Evolutionary conservation across 495 filamentous ascomycete species (phyloP).

Genomic region (Penicillium parvum): DNA sequence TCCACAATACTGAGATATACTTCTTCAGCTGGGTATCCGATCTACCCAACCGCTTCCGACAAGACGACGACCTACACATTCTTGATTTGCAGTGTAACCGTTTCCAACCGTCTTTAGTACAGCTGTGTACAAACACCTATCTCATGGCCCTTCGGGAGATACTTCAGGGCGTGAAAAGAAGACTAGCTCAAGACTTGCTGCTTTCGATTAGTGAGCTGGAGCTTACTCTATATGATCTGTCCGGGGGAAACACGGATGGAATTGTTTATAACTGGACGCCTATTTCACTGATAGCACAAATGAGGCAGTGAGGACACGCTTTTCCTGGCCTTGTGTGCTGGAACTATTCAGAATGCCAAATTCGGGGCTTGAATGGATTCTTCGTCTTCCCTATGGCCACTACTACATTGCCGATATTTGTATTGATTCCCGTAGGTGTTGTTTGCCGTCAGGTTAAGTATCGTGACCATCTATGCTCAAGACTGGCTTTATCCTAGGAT

Average conservation of each 20-base stretch:
- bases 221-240: background rate
- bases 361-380: too few species aligned
- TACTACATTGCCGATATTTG: too few species aligned
- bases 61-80: constrained; percentile 1
- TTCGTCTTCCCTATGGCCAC: too few species aligned
- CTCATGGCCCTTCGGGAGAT: constrained; percentile 11
- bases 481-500: too few species aligned
- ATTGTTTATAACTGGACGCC: constrained; percentile 14
- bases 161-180: constrained; percentile 4
- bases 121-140: constrained; percentile 11
- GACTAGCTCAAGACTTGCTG: background rate
- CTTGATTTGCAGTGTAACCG: background rate
- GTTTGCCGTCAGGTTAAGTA: too few species aligned
- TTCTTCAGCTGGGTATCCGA: constrained; percentile 7
- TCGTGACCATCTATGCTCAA: too few species aligned
- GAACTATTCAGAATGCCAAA: too few species aligned
- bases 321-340: too few species aligned
- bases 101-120: constrained; percentile 3
- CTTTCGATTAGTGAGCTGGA: constrained; percentile 1
- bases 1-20: too few species aligned
- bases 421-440: too few species aligned
- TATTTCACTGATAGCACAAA: constrained; percentile 5
- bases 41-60: background rate
- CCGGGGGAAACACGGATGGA: background rate
- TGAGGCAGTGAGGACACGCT: too few species aligned